A percentile compares a stretch with the other conserved stretches of the same genome.
Conservation (phyloP, 1,284 basidiomycete species). For the Papiliotrema flavescens region DNA sequence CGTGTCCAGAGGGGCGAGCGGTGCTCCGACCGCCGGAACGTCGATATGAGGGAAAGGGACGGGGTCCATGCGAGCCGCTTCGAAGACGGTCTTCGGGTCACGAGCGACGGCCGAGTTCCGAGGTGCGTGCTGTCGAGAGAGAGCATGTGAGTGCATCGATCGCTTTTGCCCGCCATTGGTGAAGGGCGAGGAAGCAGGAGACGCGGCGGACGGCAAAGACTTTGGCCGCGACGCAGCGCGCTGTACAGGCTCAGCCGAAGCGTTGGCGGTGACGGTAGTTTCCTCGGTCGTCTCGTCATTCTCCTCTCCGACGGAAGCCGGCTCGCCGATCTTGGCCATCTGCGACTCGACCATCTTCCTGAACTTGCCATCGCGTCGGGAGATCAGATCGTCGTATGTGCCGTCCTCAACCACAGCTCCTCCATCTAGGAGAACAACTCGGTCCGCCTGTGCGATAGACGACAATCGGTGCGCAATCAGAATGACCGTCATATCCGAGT, state of each 20-base stretch:
- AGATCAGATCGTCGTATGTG: slow-evolving; percentile 49
- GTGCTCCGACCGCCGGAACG: slow-evolving; percentile 30
- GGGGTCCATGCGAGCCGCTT: slow-evolving; percentile 28
- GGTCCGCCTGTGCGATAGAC: slow-evolving; percentile 52
- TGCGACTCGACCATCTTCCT: slow-evolving; percentile 48
- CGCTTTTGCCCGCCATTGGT: slow-evolving; percentile 14
- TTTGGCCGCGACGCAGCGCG: neutral
- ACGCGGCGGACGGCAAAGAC: neutral
- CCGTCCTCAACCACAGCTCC: slow-evolving; percentile 52
- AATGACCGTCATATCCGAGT: slow-evolving; percentile 53
- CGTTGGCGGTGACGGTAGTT: neutral
- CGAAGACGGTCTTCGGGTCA: slow-evolving; percentile 26
- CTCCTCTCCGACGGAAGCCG: slow-evolving; percentile 16
- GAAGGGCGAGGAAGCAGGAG: slow-evolving; percentile 10
- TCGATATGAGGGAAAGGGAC: slow-evolving; percentile 32
- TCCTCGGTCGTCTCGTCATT: slow-evolving; percentile 4
- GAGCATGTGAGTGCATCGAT: slow-evolving; percentile 13
- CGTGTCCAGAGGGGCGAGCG: slow-evolving; percentile 34
- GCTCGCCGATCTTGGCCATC: slow-evolving; percentile 40
- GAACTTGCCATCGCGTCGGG: slow-evolving; percentile 38
- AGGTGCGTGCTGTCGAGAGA: slow-evolving; percentile 22
- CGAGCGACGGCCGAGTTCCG: slow-evolving; percentile 12
- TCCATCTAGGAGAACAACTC: slow-evolving; percentile 52
- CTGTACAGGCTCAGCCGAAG: neutral
- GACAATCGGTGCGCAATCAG: slow-evolving; percentile 54